Percentiles rank a stretch among this genome's conserved stretches.
These are phyloP conservation scores for Pseudocercospora ulei DNA, from an alignment of 2,329 filamentous ascomycete species.

Conservation along the genomic window DNA sequence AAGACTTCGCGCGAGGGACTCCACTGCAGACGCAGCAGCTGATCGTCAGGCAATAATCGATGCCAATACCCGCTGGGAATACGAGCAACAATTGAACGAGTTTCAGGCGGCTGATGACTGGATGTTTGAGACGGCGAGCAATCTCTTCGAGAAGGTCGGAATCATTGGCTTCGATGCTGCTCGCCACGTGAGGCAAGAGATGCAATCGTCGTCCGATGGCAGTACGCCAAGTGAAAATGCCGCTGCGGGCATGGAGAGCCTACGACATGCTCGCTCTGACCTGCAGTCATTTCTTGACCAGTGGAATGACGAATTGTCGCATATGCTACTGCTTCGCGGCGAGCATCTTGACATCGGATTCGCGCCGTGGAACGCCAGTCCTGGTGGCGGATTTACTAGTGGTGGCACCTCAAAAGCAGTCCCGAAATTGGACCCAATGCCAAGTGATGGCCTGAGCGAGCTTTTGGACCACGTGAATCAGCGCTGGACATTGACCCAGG, in stretches of 20 bases:
- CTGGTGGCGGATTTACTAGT: conserved; percentile 16
- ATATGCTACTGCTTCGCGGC: conserved; percentile 25
- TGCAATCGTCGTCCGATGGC: conserved; percentile 14
- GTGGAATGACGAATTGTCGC: conserved; percentile 28
- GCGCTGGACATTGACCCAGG: conserved; percentile 42
- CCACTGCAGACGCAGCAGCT: conserved; percentile 42
- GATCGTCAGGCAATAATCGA: conserved; percentile 33
- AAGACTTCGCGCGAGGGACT: conserved; percentile 52
- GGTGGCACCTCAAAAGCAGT: conserved; percentile 15
- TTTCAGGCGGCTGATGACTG: conserved; percentile 49
- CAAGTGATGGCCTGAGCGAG: conserved; percentile 32
- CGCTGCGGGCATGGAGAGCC: neutral
- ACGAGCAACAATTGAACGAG: conserved; percentile 47
- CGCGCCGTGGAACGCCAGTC: conserved; percentile 12
- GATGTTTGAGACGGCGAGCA: conserved; percentile 47
- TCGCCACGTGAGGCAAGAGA: conserved; percentile 28
- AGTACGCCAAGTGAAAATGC: conserved; percentile 7
- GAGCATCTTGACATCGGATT: conserved; percentile 25
- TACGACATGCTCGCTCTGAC: conserved; percentile 23
- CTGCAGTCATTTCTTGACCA: conserved; percentile 26
- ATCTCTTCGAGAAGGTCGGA: conserved; percentile 45
- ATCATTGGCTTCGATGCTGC: conserved; percentile 35
- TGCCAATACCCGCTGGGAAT: conserved; percentile 47
- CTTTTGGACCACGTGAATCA: conserved; percentile 43
- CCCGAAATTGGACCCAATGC: conserved; percentile 17